Conservation (phyloP, 1,139 yeast species). For the Pichia sp. region DNA sequence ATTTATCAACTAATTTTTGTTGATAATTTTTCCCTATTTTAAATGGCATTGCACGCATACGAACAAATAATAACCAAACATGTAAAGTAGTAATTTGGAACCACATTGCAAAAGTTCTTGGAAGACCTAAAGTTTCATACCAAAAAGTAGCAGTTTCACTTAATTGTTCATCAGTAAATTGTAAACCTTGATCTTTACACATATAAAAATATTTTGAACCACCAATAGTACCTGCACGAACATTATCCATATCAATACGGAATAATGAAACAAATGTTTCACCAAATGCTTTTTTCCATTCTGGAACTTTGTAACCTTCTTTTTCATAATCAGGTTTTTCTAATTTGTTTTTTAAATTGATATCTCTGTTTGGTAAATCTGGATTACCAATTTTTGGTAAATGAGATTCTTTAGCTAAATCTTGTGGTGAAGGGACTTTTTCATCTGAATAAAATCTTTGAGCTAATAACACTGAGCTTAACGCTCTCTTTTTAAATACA, state of each 20-base stretch:
- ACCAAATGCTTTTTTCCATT: conserved; percentile 68
- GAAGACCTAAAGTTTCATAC: conserved; percentile 75
- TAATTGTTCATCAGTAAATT: conserved; percentile 63
- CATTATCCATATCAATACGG: conserved; percentile 81
- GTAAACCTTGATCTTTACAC: conserved; percentile 80
- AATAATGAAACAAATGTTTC: conserved; percentile 62
- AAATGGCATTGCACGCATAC: conserved; percentile 95
- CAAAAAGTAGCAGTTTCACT: conserved; percentile 62
- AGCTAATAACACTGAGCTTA: neutral
- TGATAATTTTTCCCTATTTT: conserved; percentile 86
- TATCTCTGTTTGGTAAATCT: conserved; percentile 30
- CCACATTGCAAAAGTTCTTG: conserved; percentile 89
- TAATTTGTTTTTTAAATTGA: conserved; percentile 29
- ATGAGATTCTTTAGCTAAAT: conserved; percentile 43
- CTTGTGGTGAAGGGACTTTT: conserved; percentile 11
- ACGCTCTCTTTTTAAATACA: neutral
- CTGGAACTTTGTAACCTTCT: conserved; percentile 51
- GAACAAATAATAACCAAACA: conserved; percentile 86
- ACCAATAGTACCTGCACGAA: conserved; percentile 91
- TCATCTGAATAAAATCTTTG: neutral
- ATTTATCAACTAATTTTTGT: conserved; percentile 83
- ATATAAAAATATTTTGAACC: conserved; percentile 82
- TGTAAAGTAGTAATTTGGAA: conserved; percentile 87
- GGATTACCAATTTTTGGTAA: conserved; percentile 43
- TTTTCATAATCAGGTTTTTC: conserved; percentile 46